A percentile compares a stretch with the other conserved stretches of the same genome.
These are phyloP conservation scores for Calocybe indica DNA, from an alignment of 768 basidiomycete species.

Conservation along the genomic window DNA sequence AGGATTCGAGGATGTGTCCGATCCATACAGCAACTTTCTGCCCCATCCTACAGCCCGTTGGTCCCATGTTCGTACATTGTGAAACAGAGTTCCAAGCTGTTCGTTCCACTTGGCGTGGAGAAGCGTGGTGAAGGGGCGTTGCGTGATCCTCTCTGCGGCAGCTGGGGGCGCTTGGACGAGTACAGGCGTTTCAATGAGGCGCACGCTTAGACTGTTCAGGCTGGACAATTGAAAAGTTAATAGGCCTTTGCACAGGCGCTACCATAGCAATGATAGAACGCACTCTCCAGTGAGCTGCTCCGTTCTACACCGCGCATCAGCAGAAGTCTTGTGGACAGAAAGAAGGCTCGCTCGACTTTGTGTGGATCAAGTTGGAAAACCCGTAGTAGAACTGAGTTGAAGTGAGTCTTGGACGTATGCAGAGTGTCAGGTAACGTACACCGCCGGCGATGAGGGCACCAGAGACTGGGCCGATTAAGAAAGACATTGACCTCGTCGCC, in stretches of 20 bases:
- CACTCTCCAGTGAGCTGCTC: conserved; percentile 52
- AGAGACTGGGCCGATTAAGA: conserved; percentile 60
- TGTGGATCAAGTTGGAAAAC: conserved; percentile 59
- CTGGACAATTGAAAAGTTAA: conserved; percentile 19
- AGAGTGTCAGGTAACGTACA: conserved; percentile 25
- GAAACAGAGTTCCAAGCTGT: conserved; percentile 41
- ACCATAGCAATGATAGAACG: conserved; percentile 14
- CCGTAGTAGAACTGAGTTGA: conserved; percentile 57
- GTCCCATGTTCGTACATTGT: conserved; percentile 40
- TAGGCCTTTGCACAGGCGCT: neutral
- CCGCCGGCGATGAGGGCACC: conserved; percentile 66
- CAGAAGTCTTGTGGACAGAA: neutral
- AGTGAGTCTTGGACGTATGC: neutral
- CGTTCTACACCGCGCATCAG: conserved; percentile 33
- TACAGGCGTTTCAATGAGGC: conserved; percentile 44
- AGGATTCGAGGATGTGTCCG: neutral
- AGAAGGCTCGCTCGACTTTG: conserved; percentile 32
- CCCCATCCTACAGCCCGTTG: conserved; percentile 41
- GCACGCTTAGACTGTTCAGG: conserved; percentile 42
- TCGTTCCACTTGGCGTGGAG: conserved; percentile 56
- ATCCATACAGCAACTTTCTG: conserved; percentile 37
- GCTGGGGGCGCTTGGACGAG: conserved; percentile 44
- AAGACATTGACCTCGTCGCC: conserved; percentile 37
- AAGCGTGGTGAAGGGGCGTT: conserved; percentile 39
- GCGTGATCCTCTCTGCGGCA: conserved; percentile 47